Conservation (phyloP, 1,284 basidiomycete genomes). For the Heimioporus punctisporus region DNA sequence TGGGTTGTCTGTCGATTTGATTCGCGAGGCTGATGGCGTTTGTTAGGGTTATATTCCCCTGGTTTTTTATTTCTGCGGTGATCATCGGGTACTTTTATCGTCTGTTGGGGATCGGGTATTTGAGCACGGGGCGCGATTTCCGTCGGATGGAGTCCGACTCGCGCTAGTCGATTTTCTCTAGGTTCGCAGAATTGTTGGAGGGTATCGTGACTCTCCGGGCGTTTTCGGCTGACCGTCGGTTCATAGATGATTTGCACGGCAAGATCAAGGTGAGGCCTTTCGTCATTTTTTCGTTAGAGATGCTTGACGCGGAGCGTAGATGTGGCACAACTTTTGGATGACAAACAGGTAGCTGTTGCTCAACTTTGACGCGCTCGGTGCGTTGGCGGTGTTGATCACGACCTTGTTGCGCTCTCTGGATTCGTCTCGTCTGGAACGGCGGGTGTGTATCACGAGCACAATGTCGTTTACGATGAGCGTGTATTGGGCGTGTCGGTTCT, state of each 20-base stretch:
- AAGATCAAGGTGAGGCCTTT: constrained; percentile 58
- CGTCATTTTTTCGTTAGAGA: background rate
- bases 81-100: constrained; percentile 54
- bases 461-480: constrained; percentile 61
- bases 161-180: constrained; percentile 61
- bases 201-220: constrained; percentile 84
- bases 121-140: constrained; percentile 57
- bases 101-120: constrained; percentile 53
- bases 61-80: constrained; percentile 59
- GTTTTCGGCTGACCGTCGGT: constrained; percentile 82
- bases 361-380: constrained; percentile 79
- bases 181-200: constrained; percentile 68
- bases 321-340: constrained; percentile 84
- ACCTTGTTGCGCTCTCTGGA: constrained; percentile 74
- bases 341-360: constrained; percentile 78
- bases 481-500: constrained; percentile 73
- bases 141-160: constrained; percentile 64
- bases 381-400: constrained; percentile 61
- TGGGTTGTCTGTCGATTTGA: background rate
- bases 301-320: constrained; percentile 38
- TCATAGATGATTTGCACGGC: constrained; percentile 71
- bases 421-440: constrained; percentile 74
- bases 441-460: constrained; percentile 85
- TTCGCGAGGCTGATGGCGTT: background rate
- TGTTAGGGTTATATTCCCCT: constrained; percentile 53